phyloP scores from a whole-genome alignment of 805 yeast genomes.

The Candida pseudoglaebosa region DNA sequence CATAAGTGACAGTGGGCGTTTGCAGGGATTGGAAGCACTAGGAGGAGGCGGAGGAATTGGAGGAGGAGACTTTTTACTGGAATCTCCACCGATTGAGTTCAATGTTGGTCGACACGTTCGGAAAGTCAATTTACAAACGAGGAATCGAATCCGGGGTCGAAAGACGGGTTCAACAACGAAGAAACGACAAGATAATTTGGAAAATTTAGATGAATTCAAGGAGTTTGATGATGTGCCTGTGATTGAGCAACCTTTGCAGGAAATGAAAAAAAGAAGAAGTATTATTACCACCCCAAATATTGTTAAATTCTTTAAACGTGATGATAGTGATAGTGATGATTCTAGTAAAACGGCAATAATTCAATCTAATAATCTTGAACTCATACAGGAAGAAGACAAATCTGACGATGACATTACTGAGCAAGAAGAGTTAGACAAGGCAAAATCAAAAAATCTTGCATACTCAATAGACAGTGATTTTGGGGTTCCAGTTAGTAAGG shows the following conservation, averaged over 20 bases:
- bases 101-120: slow-evolving; percentile 20
- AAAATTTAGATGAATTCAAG: neutral
- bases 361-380: slow-evolving; percentile 12
- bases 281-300: slow-evolving; percentile 7
- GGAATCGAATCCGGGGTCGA: neutral
- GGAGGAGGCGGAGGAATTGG: neutral
- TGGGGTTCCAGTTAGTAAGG: slow-evolving; percentile 22
- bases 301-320: slow-evolving; percentile 6
- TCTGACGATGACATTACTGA: slow-evolving; percentile 14
- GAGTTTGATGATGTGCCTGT: slow-evolving; percentile 3
- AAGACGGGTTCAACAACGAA: slow-evolving; percentile 1
- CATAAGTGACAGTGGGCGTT: neutral
- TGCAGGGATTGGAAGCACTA: slow-evolving; percentile 3
- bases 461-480: slow-evolving; percentile 28
- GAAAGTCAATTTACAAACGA: slow-evolving; percentile 8
- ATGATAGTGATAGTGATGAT: slow-evolving; percentile 14
- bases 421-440: slow-evolving; percentile 8
- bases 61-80: slow-evolving; percentile 9
- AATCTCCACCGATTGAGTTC: slow-evolving; percentile 32
- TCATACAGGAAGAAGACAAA: slow-evolving; percentile 16
- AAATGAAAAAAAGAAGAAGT: slow-evolving; percentile 1
- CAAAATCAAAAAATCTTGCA: neutral
- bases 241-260: slow-evolving; percentile 1
- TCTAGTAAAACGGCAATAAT: slow-evolving; percentile 10
- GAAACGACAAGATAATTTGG: neutral